Evolutionary conservation across 495 filamentous ascomycete genomes (phyloP), one percentile per base, ranked within the genome.

Genomic region (Tuber magnatum): DNA sequence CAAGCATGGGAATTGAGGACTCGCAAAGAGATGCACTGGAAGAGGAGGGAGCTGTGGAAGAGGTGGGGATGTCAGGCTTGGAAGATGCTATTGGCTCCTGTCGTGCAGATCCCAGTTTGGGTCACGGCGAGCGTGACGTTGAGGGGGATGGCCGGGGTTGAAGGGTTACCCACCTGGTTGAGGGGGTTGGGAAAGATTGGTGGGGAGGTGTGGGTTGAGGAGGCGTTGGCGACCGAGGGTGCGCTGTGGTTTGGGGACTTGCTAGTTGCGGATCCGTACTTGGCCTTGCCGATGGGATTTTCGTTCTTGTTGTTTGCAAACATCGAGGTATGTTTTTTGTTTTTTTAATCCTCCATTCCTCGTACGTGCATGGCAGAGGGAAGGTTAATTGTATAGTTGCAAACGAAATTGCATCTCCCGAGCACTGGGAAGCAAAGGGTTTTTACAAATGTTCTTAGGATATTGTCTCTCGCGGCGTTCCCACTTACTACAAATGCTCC

Each of bases 161-260:
- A 85, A 20, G 82, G 80, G 1, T 89, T 74, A 12, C 75, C 73
- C 90, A 79, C 74, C 48, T 81, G 71, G 78, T 9, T 76, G 1
- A 71, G 71, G 41, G 86, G 87, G 28, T 74, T 83, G n/a, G 24
- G 85, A 5, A 39, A 84, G 6, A 74, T 80, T 35, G 82, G 82
- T 12, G 38, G 46, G 28, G 44, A 73, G 1, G 68, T 73, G 7
- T 74, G 74, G 20, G 71, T 43, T 12, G 71, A 74, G 38, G 73
- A 51, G 6, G 84, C 86, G 38, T 81, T 94, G 9, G 86, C 87
- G 0, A 84, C 83, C 2, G 94, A 93, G 77, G 94, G 94, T 18
- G 88, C 88, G 5, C 85, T 93, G 10, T 98, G 93, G 93, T 94
- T 95, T 81, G 86, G 88, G 6, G 88, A 97, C 83, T 88, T 98